phyloP scores from a whole-genome alignment of 495 filamentous ascomycete species.

The Platismatia glauca region DNA sequence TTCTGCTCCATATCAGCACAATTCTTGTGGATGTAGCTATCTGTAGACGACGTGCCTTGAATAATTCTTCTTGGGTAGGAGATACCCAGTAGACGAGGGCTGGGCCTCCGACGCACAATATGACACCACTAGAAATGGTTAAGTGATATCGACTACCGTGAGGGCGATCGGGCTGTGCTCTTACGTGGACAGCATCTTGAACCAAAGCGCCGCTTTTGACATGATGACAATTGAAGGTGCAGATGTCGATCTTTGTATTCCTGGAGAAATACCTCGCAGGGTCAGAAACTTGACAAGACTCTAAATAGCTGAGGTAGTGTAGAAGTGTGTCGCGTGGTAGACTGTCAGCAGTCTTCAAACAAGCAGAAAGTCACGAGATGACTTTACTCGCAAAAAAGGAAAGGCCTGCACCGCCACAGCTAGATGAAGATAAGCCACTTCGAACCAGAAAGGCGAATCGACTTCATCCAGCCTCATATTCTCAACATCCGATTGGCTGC shows the following conservation, averaged over 20 bases:
- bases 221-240: constrained; percentile 28
- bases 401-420: neutral
- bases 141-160: constrained; percentile 13
- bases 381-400: neutral
- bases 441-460: neutral
- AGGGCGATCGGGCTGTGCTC: constrained; percentile 19
- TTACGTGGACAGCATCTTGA: constrained; percentile 48
- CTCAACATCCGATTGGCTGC: neutral
- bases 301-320: neutral
- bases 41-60: constrained; percentile 40
- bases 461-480: neutral
- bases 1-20: constrained; percentile 35
- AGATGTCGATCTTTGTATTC: neutral
- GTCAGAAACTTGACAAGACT: neutral
- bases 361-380: neutral
- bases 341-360: neutral
- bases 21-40: neutral
- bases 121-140: constrained; percentile 46
- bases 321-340: neutral
- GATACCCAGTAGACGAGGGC: constrained; percentile 70
- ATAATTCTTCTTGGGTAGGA: constrained; percentile 85
- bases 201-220: constrained; percentile 43
- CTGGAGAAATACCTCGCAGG: neutral
- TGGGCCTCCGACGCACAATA: constrained; percentile 72
- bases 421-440: neutral